Base-by-base conservation (phyloP, 805 yeast species). In the Candida adriatica region DNA sequence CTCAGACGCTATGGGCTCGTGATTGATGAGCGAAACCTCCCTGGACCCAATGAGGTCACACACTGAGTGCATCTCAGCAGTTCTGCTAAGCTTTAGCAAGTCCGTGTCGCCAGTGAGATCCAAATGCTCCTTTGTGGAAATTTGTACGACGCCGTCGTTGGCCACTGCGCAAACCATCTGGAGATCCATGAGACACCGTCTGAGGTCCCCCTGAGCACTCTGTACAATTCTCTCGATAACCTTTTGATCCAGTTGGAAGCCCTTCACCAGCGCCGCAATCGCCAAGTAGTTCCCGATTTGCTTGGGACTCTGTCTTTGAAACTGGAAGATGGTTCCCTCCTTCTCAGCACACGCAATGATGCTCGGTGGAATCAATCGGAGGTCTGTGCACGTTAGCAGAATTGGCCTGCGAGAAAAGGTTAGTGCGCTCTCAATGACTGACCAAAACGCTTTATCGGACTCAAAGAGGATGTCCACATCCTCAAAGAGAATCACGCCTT, bases 371-470 rank as follows among this genome's bases (percentile, higher is more conserved):
- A 79, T 54, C 20, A 55, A 59, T 8, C 51, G 48, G 3, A 60
- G 33, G 38, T 73, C 74, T 6, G 65, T 59, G 47, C 88, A 81
- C 0, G 87, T 79, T 10, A 85, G 39, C 1, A 83, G 66, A 0
- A 85, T 66, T 0, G 95, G 95, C 33, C 88, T 59, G 42, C 84
- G 63, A 0, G 85, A 68, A 13, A 70, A 66, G 22, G 64, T 62
- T 24, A 86, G 55, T 10, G 84, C 64, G 29, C 73, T 78, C 27
- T 69, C 71, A 3, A 86, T 65, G 2, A 79, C 75, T 1, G 65
- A 49, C 96, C 96, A 92, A 49, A 90, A 88, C 2, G 75, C 75
- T 35, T 70, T 73, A 46, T 92, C 97, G 19, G 71, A 75, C 24
- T 69, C 74, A 46, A 80, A 85, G 13, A 88, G 53, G 8, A 84